These are phyloP conservation scores for Trichocomaceae sp. DNA, from an alignment of 2,329 filamentous ascomycete genomes.

Conservation along the genomic window DNA sequence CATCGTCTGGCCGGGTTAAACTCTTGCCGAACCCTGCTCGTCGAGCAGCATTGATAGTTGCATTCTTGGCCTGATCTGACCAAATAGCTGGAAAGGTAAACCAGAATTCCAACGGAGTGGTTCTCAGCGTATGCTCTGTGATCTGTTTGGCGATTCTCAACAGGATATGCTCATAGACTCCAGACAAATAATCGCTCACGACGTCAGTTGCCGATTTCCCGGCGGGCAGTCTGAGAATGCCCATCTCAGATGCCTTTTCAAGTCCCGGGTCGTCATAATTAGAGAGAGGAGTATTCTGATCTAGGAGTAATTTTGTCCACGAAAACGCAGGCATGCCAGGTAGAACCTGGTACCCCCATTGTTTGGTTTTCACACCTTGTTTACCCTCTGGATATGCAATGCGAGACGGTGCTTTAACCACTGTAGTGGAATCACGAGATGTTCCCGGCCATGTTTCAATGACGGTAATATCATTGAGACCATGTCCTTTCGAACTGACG, in stretches of 20 bases:
- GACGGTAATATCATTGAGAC: conserved; percentile 12
- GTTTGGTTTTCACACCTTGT: neutral
- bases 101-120: conserved; percentile 18
- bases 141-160: conserved; percentile 16
- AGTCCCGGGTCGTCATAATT: conserved; percentile 19
- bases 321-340: conserved; percentile 20
- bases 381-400: conserved; percentile 19
- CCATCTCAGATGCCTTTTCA: conserved; percentile 5
- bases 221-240: conserved; percentile 17
- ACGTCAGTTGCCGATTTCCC: conserved; percentile 20
- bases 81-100: conserved; percentile 28
- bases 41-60: conserved; percentile 13
- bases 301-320: conserved; percentile 28
- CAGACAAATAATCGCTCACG: conserved; percentile 20
- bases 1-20: neutral
- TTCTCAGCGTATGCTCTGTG: conserved; percentile 14
- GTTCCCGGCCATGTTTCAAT: conserved; percentile 18
- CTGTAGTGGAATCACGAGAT: conserved; percentile 10
- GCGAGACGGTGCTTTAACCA: conserved; percentile 22
- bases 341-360: conserved; percentile 24
- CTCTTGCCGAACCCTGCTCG: conserved; percentile 15
- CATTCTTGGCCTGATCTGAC: conserved; percentile 21
- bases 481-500: conserved; percentile 11
- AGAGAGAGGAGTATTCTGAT: conserved; percentile 14
- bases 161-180: conserved; percentile 15